Evolutionary conservation across 352 stramenopile species (phyloP).

Genomic region (Peronospora farinosa): DNA sequence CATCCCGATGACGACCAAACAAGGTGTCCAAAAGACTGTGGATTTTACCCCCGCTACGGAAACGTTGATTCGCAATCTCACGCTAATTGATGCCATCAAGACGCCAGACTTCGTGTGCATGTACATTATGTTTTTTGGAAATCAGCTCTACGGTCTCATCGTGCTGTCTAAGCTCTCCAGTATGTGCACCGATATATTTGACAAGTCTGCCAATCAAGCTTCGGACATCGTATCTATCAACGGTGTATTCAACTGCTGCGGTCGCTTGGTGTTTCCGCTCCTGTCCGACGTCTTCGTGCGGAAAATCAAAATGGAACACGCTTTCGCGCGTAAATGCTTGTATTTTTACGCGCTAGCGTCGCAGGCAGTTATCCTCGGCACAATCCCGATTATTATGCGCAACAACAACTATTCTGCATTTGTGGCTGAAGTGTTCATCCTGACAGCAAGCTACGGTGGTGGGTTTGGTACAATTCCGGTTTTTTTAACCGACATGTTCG

Average conservation of each 20-base stretch:
- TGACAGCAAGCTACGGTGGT: constrained; percentile 66
- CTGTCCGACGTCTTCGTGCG: constrained; percentile 40
- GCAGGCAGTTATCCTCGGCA: constrained; percentile 57
- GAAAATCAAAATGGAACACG: constrained; percentile 43
- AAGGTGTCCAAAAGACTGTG: constrained; percentile 31
- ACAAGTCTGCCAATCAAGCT: constrained; percentile 28
- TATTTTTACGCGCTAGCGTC: constrained; percentile 50
- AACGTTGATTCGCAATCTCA: constrained; percentile 39
- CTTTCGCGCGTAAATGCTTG: constrained; percentile 50
- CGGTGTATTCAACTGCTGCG: constrained; percentile 58
- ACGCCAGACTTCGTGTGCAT: constrained; percentile 56
- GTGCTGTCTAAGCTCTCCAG: constrained; percentile 60
- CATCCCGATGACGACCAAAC: constrained; percentile 29
- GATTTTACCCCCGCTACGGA: constrained; percentile 23
- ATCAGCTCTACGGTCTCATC: constrained; percentile 58
- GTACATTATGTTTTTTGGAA: constrained; percentile 67
- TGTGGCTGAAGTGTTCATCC: constrained; percentile 50
- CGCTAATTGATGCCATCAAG: constrained; percentile 49
- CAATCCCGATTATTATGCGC: constrained; percentile 49
- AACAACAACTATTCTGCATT: constrained; percentile 56
- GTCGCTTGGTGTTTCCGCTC: constrained; percentile 44
- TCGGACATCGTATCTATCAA: constrained; percentile 62
- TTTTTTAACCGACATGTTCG: constrained; percentile 83
- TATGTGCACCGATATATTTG: constrained; percentile 55
- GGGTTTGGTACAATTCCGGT: constrained; percentile 70